These are phyloP conservation scores for Pythium dissotocum DNA, from an alignment of 352 stramenopile genomes.

Conservation along the genomic window DNA sequence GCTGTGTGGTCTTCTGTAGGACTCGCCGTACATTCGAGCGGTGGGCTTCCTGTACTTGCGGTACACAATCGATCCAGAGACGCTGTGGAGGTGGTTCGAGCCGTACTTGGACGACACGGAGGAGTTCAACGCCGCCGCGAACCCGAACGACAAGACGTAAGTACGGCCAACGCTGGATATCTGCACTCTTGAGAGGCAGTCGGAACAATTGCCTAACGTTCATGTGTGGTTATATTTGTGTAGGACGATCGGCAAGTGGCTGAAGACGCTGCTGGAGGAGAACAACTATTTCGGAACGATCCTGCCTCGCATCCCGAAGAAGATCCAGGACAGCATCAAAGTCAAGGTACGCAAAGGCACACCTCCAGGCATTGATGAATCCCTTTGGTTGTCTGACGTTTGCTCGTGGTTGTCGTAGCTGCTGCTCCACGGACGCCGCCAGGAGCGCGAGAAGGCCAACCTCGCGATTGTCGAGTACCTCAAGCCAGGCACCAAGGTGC, in stretches of 20 bases:
- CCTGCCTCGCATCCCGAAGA: slow-evolving; percentile 95
- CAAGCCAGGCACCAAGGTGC: slow-evolving; percentile 88
- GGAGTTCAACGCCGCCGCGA: slow-evolving; percentile 87
- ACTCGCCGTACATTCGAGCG: slow-evolving; percentile 96
- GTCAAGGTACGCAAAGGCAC: slow-evolving; percentile 69
- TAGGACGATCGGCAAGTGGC: slow-evolving; percentile 94
- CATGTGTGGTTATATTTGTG: background rate
- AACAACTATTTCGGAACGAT: slow-evolving; percentile 97
- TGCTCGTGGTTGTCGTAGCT: slow-evolving; percentile 54
- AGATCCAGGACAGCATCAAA: slow-evolving; percentile 96
- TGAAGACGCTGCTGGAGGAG: slow-evolving; percentile 89
- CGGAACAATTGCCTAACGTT: background rate
- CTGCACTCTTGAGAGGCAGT: no score
- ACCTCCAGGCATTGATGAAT: no score
- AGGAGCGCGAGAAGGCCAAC: slow-evolving; percentile 69
- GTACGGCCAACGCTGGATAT: no score
- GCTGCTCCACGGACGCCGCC: slow-evolving; percentile 60
- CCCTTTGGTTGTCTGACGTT: background rate
- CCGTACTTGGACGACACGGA: slow-evolving; percentile 96
- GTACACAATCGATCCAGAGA: slow-evolving; percentile 92
- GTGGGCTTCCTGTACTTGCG: slow-evolving; percentile 98
- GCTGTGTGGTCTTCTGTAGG: slow-evolving; percentile 34
- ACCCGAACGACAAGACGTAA: slow-evolving; percentile 81
- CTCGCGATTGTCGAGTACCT: slow-evolving; percentile 72
- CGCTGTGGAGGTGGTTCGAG: slow-evolving; percentile 95